Percentiles rank a stretch among this genome's conserved stretches.
Conservation (phyloP, 331 rosid species). For the Saraca asoca region DNA sequence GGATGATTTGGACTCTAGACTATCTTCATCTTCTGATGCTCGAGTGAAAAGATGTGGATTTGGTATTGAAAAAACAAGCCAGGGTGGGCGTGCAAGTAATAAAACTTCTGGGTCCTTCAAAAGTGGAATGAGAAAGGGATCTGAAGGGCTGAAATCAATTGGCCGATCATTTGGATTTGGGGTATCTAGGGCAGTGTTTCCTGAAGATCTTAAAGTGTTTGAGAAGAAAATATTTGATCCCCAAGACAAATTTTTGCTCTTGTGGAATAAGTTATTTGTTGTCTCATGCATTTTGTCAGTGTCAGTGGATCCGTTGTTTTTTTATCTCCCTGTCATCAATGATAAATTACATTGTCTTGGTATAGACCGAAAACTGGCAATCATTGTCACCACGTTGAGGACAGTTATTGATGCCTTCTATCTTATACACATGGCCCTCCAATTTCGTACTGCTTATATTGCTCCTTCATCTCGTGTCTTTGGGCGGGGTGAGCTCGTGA, state of each 20-base stretch:
- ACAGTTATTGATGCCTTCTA: slow-evolving; percentile 79
- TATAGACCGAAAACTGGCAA: slow-evolving; percentile 75
- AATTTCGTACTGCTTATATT: slow-evolving; percentile 93
- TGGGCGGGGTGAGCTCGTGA: slow-evolving; percentile 99
- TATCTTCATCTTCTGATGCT: slow-evolving; percentile 75
- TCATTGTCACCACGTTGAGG: slow-evolving; percentile 79
- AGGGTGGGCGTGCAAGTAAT: slow-evolving; percentile 58
- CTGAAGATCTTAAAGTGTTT: slow-evolving; percentile 87
- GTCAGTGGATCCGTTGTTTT: slow-evolving; percentile 92
- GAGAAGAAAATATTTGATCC: slow-evolving; percentile 96
- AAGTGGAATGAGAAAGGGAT: slow-evolving; percentile 88
- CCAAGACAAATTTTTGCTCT: slow-evolving; percentile 80
- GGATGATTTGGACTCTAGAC: slow-evolving; percentile 78
- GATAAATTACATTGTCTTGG: slow-evolving; percentile 60
- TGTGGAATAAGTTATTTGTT: slow-evolving; percentile 76
- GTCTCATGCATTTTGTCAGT: slow-evolving; percentile 84
- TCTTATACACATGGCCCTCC: slow-evolving; percentile 94
- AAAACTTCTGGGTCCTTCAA: slow-evolving; percentile 81
- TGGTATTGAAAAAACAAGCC: slow-evolving; percentile 68
- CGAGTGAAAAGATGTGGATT: slow-evolving; percentile 73
- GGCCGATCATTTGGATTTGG: slow-evolving; percentile 88
- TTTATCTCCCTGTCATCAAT: slow-evolving; percentile 85
- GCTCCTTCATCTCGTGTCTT: slow-evolving; percentile 99
- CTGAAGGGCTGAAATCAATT: slow-evolving; percentile 90
- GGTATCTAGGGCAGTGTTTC: slow-evolving; percentile 88